Evolutionary conservation across 495 filamentous ascomycete species (phyloP).

Genomic region (Annulohypoxylon nitens): DNA sequence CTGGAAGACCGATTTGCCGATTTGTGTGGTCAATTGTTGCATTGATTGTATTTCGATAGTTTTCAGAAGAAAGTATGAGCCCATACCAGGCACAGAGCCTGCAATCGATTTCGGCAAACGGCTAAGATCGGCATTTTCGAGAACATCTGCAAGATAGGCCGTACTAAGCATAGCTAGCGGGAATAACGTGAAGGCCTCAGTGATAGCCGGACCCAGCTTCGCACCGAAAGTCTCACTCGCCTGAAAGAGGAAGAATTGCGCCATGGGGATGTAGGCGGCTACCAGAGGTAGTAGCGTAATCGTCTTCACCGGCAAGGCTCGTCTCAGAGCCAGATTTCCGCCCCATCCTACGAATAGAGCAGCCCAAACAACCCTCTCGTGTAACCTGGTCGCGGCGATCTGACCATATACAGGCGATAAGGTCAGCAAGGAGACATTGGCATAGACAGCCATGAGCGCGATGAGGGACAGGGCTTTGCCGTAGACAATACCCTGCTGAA

Average conservation of each 20-base stretch:
- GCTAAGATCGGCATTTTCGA: conserved; percentile 72
- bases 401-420: conserved; percentile 89
- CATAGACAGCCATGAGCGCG: conserved; percentile 76
- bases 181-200: conserved; percentile 76
- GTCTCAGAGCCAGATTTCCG: conserved; percentile 63
- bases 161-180: conserved; percentile 78
- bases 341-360: conserved; percentile 75
- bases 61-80: conserved; percentile 74
- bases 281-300: conserved; percentile 71
- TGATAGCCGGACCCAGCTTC: conserved; percentile 77
- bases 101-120: conserved; percentile 65
- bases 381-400: conserved; percentile 78
- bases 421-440: conserved; percentile 78
- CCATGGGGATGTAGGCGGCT: conserved; percentile 77
- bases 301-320: conserved; percentile 55
- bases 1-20: conserved; percentile 73
- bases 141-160: conserved; percentile 70
- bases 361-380: conserved; percentile 72
- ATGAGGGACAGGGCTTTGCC: conserved; percentile 63
- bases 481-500: conserved; percentile 57
- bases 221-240: conserved; percentile 75
- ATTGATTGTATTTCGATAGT: conserved; percentile 66
- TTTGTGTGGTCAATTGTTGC: conserved; percentile 63
- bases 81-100: conserved; percentile 70
- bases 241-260: conserved; percentile 76